Conservation (phyloP, 352 stramenopile species). For the Phytopythium litorale region DNA sequence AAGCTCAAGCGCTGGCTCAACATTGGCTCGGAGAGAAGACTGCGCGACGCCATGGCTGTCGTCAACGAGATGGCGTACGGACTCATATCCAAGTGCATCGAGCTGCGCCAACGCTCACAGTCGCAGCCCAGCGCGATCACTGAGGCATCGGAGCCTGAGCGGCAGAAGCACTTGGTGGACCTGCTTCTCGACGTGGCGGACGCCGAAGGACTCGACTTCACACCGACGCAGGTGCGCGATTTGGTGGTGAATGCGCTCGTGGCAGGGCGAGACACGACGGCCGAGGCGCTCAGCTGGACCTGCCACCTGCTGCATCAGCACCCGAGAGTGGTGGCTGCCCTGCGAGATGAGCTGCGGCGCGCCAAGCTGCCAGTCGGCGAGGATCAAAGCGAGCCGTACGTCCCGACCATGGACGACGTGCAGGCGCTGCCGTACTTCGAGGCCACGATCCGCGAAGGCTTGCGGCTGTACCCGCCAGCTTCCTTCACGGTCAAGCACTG, state of each 20-base stretch:
- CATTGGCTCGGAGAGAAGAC: constrained; percentile 24
- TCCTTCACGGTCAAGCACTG: constrained; percentile 41
- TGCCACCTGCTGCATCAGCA: constrained; percentile 41
- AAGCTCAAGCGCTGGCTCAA: constrained; percentile 43
- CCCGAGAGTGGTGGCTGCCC: constrained; percentile 23
- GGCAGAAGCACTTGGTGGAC: constrained; percentile 30
- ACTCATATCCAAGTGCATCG: constrained; percentile 8
- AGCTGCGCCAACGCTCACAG: constrained; percentile 4
- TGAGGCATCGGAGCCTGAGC: neutral
- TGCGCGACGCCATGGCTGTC: constrained; percentile 21
- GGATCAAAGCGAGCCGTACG: constrained; percentile 4
- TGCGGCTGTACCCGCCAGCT: constrained; percentile 51
- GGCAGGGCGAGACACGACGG: constrained; percentile 65
- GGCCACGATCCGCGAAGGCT: constrained; percentile 47
- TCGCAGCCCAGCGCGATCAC: neutral
- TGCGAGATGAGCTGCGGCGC: constrained; percentile 22
- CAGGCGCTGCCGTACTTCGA: constrained; percentile 51
- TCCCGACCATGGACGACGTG: constrained; percentile 45
- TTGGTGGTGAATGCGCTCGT: constrained; percentile 64
- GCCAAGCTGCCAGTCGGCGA: constrained; percentile 15
- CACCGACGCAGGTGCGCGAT: constrained; percentile 42
- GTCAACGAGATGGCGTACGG: constrained; percentile 13
- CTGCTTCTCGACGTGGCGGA: constrained; percentile 30
- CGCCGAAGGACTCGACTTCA: constrained; percentile 13
- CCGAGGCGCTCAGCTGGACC: constrained; percentile 45